Base-by-base conservation (phyloP, 2,329 filamentous ascomycete species). In the Sclerotinia sclerotiorum region DNA sequence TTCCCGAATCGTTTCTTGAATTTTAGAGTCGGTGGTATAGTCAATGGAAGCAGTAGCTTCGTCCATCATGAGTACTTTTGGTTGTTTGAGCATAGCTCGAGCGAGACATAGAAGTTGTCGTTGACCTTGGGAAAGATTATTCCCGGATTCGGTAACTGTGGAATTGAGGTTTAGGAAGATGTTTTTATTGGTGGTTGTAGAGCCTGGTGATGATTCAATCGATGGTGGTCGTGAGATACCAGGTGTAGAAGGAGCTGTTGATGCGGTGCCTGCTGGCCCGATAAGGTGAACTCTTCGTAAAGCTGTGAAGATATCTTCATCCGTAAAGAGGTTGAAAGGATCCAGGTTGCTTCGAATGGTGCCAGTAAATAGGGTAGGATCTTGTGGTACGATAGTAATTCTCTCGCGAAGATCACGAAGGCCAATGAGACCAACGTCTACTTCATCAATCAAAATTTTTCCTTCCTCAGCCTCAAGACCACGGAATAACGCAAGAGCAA, bases 11-110 rank as follows among this genome's bases (percentile, higher is more conserved):
- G 95, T 98, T 75, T 92, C 93, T 80, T 99, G 95, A 73, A 99
- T 98, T 82, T 97, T 97, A 62, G 90, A 85, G 76, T 99, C 95
- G 2, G 95, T 99, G 6, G 89, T 90, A 80, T 98, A 98, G 81
- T 99, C 95, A 76, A 99, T 98, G 0, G 92, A 97, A 0, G 95
- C 95, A 0, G 95, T 99, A 0, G 95, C 95, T 82, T 99, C 95
- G 79, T 99, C 95, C 95, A 99, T 98, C 77, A 99, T 90, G n/a
- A 99, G 84, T 1, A 99, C 93, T 72, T 91, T 94, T 0, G 95
- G 94, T 46, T 88, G 87, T 80, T 97, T 97, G 71, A 99, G 89
- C 73, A 99, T 87, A 0, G 95, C 95, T 67, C 95, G 90, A 0
- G 94, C 95, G 13, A 99, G 87, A 77, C 95, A 99, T 68, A 99